Conservation (phyloP, 116 monocot species). For the Iris pallida region DNA sequence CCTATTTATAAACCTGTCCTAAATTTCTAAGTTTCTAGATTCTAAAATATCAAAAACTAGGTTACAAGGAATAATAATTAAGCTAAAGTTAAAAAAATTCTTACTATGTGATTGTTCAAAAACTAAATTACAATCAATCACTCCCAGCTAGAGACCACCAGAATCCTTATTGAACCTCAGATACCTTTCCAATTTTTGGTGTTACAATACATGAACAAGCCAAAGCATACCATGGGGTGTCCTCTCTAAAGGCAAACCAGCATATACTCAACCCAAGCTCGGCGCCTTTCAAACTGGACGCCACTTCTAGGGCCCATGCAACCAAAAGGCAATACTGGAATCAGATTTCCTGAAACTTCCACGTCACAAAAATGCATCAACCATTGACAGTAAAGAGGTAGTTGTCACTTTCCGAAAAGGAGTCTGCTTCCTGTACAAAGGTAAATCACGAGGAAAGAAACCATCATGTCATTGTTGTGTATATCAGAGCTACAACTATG, state of each 20-base stretch:
- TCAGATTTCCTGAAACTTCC: neutral
- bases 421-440: conserved; percentile 31
- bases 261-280: neutral
- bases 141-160: too few species aligned
- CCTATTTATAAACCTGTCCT: too few species aligned
- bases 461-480: conserved; percentile 33
- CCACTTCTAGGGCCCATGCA: conserved; percentile 2
- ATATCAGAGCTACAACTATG: conserved; percentile 31
- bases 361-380: neutral
- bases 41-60: too few species aligned
- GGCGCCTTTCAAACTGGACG: neutral
- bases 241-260: neutral
- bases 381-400: conserved; percentile 6
- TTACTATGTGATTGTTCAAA: too few species aligned
- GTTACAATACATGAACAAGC: too few species aligned
- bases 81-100: too few species aligned
- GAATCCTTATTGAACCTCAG: too few species aligned
- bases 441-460: conserved; percentile 32
- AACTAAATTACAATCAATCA: too few species aligned
- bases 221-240: too few species aligned
- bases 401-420: neutral
- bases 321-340: neutral
- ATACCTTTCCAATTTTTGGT: too few species aligned
- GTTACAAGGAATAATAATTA: too few species aligned
- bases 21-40: too few species aligned